Conservation (phyloP, 768 basidiomycete genomes). For the Scleroderma bovista region DNA sequence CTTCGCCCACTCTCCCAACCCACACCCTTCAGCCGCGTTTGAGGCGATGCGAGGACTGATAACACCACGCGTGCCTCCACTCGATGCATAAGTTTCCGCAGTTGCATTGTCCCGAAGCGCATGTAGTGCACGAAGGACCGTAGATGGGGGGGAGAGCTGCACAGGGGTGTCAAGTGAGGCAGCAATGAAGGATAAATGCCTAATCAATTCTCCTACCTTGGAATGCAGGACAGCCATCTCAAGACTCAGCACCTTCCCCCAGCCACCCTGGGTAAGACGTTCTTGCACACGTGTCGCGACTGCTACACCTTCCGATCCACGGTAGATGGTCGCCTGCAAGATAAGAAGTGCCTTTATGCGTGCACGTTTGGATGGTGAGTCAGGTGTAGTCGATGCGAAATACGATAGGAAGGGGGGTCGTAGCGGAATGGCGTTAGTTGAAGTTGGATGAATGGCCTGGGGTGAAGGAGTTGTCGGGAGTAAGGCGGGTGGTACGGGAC, state of each 20-base stretch:
- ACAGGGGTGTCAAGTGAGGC: neutral
- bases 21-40: conserved; percentile 50
- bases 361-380: conserved; percentile 64
- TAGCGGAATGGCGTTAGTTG: neutral
- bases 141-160: conserved; percentile 10
- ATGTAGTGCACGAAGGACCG: conserved; percentile 61
- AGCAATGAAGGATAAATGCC: neutral
- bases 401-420: conserved; percentile 47
- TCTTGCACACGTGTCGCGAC: conserved; percentile 16
- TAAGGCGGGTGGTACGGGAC: neutral
- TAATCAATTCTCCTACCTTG: conserved; percentile 42
- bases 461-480: conserved; percentile 7
- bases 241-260: conserved; percentile 53
- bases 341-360: conserved; percentile 76
- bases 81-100: conserved; percentile 82
- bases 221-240: conserved; percentile 77
- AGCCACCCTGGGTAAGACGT: conserved; percentile 13
- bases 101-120: conserved; percentile 68
- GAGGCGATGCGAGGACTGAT: conserved; percentile 49
- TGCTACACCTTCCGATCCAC: conserved; percentile 9
- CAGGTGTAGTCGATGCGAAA: conserved; percentile 78
- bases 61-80: conserved; percentile 58
- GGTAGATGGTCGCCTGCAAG: conserved; percentile 41
- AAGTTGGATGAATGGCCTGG: neutral
- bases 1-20: conserved; percentile 34